These are phyloP conservation scores for Solanum paucissectum DNA, from an alignment of 257 asterid genomes.

Conservation along the genomic window DNA sequence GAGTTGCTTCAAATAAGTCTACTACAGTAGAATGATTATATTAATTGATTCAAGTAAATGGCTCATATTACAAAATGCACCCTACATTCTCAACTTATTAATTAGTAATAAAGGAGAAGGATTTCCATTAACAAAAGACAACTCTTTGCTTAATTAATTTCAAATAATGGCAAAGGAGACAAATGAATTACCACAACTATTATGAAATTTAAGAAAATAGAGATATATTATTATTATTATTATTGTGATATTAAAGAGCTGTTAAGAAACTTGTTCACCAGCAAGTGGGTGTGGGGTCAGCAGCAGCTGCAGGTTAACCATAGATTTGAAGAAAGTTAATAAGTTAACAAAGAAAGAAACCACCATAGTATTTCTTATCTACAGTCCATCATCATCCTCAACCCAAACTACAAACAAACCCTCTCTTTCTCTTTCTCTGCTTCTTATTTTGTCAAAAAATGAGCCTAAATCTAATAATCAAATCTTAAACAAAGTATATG, in stretches of 20 bases:
- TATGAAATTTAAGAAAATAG: too few relatives aligned
- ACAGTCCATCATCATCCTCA: slow-evolving; percentile 14
- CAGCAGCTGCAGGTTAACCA: slow-evolving; percentile 21
- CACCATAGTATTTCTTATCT: slow-evolving; percentile 31
- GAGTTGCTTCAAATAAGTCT: background rate
- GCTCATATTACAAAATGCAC: background rate
- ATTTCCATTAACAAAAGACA: background rate
- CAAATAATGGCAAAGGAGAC: background rate
- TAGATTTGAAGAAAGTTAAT: slow-evolving; percentile 25
- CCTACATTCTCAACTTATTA: background rate
- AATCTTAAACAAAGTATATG: slow-evolving; percentile 11
- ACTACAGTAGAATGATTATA: too few relatives aligned
- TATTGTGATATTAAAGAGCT: too few relatives aligned
- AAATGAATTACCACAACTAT: background rate
- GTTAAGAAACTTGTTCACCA: background rate
- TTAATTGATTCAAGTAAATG: background rate
- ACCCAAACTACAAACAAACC: slow-evolving; percentile 2
- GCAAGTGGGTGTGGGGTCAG: background rate
- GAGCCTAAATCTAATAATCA: slow-evolving; percentile 6
- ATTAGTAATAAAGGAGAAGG: too few relatives aligned
- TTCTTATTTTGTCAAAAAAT: background rate
- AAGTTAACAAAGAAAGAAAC: slow-evolving; percentile 41
- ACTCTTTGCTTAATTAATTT: background rate
- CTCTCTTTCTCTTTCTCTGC: background rate
- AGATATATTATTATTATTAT: too few relatives aligned